Evolutionary conservation across 352 stramenopile genomes (phyloP).

Genomic region (Phytophthora melonis): DNA sequence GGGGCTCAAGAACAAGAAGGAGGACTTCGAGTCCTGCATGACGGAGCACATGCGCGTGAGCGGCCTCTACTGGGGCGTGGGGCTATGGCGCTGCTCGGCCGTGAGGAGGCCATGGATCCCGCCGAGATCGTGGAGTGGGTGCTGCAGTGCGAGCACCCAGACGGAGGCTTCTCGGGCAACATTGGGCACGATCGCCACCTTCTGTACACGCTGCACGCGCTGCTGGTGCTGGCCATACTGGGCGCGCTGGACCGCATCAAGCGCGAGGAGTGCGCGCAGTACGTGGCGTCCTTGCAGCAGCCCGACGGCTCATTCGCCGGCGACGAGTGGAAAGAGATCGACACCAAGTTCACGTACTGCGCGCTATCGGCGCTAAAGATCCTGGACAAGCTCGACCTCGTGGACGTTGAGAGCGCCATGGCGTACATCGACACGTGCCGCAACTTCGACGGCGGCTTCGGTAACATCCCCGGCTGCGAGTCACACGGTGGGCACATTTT

Average conservation of each 20-base stretch:
- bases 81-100: slow-evolving; percentile 93
- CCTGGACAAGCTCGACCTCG: slow-evolving; percentile 85
- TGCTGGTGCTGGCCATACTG: slow-evolving; percentile 97
- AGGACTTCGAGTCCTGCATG: slow-evolving; percentile 93
- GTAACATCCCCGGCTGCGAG: slow-evolving; percentile 94
- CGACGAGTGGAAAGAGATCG: slow-evolving; percentile 98
- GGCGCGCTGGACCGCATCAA: slow-evolving; percentile 87
- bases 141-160: slow-evolving; percentile 93
- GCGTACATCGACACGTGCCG: slow-evolving; percentile 95
- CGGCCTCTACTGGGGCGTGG: slow-evolving; percentile 99
- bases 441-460: slow-evolving; percentile 97
- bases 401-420: slow-evolving; percentile 92
- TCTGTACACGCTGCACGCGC: slow-evolving; percentile 97
- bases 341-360: slow-evolving; percentile 99
- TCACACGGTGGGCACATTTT: slow-evolving; percentile 98
- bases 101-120: slow-evolving; percentile 85
- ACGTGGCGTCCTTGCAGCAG: slow-evolving; percentile 94
- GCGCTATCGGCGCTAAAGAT: slow-evolving; percentile 96
- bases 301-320: slow-evolving; percentile 97
- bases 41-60: slow-evolving; percentile 98
- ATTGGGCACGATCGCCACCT: slow-evolving; percentile 97
- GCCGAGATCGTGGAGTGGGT: slow-evolving; percentile 95
- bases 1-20: slow-evolving; percentile 86
- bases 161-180: slow-evolving; percentile 96
- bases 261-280: slow-evolving; percentile 78